Conservation (phyloP, 2,329 filamentous ascomycete species). For the Chrysosporium queenslandicum region DNA sequence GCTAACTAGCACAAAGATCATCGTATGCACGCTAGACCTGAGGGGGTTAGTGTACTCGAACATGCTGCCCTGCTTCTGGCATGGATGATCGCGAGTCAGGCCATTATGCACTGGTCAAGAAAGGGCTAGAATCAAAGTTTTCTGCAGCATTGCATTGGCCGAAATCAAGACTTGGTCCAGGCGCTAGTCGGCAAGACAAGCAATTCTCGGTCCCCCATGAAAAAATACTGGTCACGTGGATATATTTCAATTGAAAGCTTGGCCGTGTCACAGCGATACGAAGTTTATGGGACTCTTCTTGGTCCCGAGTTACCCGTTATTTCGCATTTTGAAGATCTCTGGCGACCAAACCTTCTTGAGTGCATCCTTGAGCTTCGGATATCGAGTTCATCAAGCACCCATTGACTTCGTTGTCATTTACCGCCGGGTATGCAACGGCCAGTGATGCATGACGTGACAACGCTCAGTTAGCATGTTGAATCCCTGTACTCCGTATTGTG, state of each 20-base stretch:
- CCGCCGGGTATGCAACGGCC: too few species aligned
- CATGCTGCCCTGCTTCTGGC: not conserved
- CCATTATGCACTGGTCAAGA: not conserved
- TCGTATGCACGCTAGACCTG: not conserved
- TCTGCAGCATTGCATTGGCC: not conserved
- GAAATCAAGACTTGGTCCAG: constrained; percentile 7
- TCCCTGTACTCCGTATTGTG: constrained; percentile 5
- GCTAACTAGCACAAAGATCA: too few species aligned
- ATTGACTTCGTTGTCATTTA: too few species aligned
- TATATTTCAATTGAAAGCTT: not conserved
- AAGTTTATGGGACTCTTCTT: not conserved
- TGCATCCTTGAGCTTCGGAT: too few species aligned
- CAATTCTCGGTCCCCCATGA: not conserved
- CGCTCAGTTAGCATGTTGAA: not conserved
- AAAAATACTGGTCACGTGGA: not conserved
- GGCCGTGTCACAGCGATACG: not conserved
- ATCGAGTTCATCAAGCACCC: too few species aligned
- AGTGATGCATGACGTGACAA: constrained; percentile 1
- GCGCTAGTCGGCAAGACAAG: constrained; percentile 3
- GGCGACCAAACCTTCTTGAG: too few species aligned
- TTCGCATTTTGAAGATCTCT: not conserved
- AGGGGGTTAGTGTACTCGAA: not conserved
- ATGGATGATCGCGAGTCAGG: not conserved
- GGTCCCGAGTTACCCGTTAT: constrained; percentile 1
- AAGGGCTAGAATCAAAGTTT: not conserved